Evolutionary conservation across 441 rosid species (phyloP).

Genomic region (Arabidopsis lyrata): DNA sequence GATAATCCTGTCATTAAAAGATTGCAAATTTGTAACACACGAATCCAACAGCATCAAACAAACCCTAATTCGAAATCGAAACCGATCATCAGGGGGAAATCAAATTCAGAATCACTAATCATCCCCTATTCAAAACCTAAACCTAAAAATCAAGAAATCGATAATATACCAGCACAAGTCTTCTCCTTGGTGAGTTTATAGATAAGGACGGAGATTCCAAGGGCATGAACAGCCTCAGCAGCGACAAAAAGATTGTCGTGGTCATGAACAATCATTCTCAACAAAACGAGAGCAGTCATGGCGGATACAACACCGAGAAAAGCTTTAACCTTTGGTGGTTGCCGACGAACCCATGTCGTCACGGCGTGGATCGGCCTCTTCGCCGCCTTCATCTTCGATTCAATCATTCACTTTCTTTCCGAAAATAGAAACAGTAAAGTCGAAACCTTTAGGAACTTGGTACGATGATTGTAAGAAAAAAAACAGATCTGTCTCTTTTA

Average conservation of each 20-base stretch:
- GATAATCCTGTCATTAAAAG: constrained; percentile 56
- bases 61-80: constrained; percentile 9
- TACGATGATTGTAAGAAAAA: constrained; percentile 8
- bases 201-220: constrained; percentile 68
- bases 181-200: constrained; percentile 71
- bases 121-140: constrained; percentile 1
- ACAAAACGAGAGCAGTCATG: constrained; percentile 56
- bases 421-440: constrained; percentile 13
- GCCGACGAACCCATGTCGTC: constrained; percentile 68
- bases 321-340: constrained; percentile 65
- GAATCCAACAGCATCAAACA: neutral
- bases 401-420: neutral
- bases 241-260: constrained; percentile 70
- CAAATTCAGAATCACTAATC: neutral
- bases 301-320: constrained; percentile 54
- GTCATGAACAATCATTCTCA: constrained; percentile 64
- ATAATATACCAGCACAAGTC: constrained; percentile 63
- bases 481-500: constrained; percentile 33
- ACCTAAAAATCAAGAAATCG: neutral
- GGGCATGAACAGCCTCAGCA: constrained; percentile 66
- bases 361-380: constrained; percentile 60
- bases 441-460: constrained; percentile 6
- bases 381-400: constrained; percentile 53
- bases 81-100: constrained; percentile 25
- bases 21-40: neutral